These are phyloP conservation scores for Opeltia flavorubescens DNA, from an alignment of 495 filamentous ascomycete species.

Conservation along the genomic window DNA sequence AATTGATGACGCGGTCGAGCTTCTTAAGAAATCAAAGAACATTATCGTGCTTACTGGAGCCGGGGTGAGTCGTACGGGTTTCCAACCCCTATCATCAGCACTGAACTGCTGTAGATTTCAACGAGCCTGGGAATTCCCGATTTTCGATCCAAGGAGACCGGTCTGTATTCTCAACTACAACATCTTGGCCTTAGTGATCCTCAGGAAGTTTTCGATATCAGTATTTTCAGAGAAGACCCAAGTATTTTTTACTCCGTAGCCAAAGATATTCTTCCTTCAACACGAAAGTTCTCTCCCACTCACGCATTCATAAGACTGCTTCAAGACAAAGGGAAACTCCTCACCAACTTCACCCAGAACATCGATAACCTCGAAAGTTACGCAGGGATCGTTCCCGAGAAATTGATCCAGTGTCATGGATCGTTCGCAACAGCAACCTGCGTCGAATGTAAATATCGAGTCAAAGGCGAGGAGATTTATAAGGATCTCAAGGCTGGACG, in stretches of 20 bases:
- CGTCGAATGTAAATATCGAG: conserved; percentile 62
- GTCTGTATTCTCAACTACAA: conserved; percentile 58
- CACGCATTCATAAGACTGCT: conserved; percentile 94
- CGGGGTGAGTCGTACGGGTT: conserved; percentile 36
- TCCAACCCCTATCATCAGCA: neutral
- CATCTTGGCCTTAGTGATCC: conserved; percentile 68
- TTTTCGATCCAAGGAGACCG: conserved; percentile 53
- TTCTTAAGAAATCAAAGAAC: conserved; percentile 62
- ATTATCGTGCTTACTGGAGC: conserved; percentile 92
- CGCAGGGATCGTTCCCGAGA: conserved; percentile 69
- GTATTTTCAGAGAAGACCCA: conserved; percentile 73
- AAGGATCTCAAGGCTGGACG: conserved; percentile 60
- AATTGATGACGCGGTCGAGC: conserved; percentile 69
- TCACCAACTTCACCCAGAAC: conserved; percentile 97
- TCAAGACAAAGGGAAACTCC: conserved; percentile 74
- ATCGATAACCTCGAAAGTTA: conserved; percentile 92
- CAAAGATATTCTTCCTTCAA: conserved; percentile 73
- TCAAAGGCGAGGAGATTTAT: conserved; percentile 66
- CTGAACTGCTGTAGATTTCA: conserved; percentile 42
- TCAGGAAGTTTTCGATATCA: conserved; percentile 89
- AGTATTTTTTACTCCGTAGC: conserved; percentile 86
- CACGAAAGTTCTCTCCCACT: conserved; percentile 66
- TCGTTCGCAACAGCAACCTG: conserved; percentile 89
- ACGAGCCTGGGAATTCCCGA: conserved; percentile 56
- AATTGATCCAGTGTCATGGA: conserved; percentile 91